Conservation (phyloP, 805 yeast species). For the Alloascoidea africana region DNA sequence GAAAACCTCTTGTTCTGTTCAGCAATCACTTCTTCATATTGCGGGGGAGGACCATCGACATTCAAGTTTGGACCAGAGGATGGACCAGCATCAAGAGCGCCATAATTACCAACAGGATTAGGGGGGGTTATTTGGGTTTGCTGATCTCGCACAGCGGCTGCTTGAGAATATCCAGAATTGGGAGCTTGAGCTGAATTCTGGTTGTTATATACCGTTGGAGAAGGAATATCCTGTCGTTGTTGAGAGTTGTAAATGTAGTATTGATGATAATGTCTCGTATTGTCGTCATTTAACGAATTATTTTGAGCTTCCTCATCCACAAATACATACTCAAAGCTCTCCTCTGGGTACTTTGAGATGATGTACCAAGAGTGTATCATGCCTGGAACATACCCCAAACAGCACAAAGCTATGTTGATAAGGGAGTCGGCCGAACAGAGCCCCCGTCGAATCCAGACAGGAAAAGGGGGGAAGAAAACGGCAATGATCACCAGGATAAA, state of each 20-base stretch:
- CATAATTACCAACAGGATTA: too few species aligned
- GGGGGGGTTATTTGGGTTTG: too few species aligned
- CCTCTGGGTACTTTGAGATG: conserved; percentile 51
- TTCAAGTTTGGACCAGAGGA: too few species aligned
- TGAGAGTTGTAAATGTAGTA: too few species aligned
- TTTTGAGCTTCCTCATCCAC: conserved; percentile 15
- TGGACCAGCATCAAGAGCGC: too few species aligned
- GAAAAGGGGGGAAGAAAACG: conserved; percentile 62
- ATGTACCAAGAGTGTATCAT: conserved; percentile 67
- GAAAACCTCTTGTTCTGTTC: not conserved
- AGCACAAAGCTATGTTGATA: conserved; percentile 56
- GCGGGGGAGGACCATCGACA: not conserved
- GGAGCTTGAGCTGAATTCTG: too few species aligned
- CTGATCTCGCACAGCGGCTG: too few species aligned
- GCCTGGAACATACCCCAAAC: conserved; percentile 66
- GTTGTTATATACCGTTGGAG: too few species aligned
- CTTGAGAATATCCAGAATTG: too few species aligned
- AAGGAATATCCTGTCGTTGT: too few species aligned
- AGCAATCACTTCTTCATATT: not conserved
- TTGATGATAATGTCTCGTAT: too few species aligned
- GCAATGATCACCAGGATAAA: conserved; percentile 56
- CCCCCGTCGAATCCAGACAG: conserved; percentile 64
- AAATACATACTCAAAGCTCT: conserved; percentile 13
- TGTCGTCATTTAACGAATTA: too few species aligned
- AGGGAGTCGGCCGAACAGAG: conserved; percentile 52